These are phyloP conservation scores for Dryadomyces quercivorus DNA, from an alignment of 2,329 filamentous ascomycete genomes.

Conservation along the genomic window DNA sequence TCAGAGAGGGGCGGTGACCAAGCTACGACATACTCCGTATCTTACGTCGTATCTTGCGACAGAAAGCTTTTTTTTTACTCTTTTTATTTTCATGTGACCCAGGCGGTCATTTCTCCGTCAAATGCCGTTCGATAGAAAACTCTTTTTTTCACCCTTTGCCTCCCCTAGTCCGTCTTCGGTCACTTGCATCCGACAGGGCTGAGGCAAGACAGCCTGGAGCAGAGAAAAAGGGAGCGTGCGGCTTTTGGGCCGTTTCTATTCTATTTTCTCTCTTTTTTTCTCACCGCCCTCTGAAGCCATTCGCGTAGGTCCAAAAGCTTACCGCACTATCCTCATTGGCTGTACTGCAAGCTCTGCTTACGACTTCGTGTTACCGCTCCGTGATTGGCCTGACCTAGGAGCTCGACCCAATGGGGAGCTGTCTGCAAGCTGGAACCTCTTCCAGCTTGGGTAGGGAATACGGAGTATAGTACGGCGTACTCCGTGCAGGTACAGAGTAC, in stretches of 20 bases:
- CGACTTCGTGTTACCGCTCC: background rate
- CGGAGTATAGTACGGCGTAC: too few species aligned
- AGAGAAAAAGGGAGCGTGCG: background rate
- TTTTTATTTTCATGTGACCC: background rate
- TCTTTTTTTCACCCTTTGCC: background rate
- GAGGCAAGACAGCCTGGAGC: background rate
- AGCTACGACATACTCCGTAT: too few species aligned
- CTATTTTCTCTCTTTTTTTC: too few species aligned
- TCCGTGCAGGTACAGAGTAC: too few species aligned
- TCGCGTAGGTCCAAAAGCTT: background rate
- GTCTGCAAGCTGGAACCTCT: too few species aligned
- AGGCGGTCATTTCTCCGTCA: too few species aligned
- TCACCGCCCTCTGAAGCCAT: background rate
- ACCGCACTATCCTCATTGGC: background rate
- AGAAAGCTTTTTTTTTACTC: background rate
- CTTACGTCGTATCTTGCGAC: too few species aligned
- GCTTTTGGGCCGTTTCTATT: background rate
- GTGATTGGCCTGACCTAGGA: background rate
- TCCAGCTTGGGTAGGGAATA: too few species aligned
- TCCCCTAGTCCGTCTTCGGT: background rate
- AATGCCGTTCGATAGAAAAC: too few species aligned
- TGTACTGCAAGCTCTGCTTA: background rate
- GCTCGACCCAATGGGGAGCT: too few species aligned
- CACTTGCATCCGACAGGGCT: constrained; percentile 1
- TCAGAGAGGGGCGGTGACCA: too few species aligned